Base-by-base conservation (phyloP, 2,329 filamentous ascomycete species). In the Aspergillaceae sp. region DNA sequence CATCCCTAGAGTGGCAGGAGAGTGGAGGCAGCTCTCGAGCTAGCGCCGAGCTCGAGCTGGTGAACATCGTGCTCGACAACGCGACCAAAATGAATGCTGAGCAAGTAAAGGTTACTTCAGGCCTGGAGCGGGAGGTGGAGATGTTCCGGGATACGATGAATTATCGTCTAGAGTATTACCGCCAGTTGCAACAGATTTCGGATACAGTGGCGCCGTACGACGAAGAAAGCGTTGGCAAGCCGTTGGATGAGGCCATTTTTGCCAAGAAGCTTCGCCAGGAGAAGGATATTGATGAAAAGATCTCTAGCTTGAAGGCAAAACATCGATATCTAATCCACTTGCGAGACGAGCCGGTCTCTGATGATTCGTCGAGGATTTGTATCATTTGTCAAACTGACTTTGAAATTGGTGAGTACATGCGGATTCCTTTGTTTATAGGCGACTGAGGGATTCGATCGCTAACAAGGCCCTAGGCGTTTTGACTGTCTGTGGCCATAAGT, bases 401-500 rank as follows among this genome's bases (percentile, higher is more conserved):
- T 56, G 82, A 84, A 48, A 72, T 81, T n/a, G 91, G 91, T 44
- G 80, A 86, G 44, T 73, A 91, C 50, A 45, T n/a, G 5, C 30
- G 2, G 28, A 30, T 29, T 40, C 6, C 7, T 4, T 1, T 8
- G 28, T 11, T 45, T 3, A 19, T 19, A 19, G 19, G 5, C 3
- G 34, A 27, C 11, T 6, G 11, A 11, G 11, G 9, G 28, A n/a
- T 40, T 28, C 4, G 2, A 3, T 42, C 32, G 8, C 48, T 56
- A 42, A 54, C 43, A 26, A 6, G 11, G 4, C 38, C 38, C 8
- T 32, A 70, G 67, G 67, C 28, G 65, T 70, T 11, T 52, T 70
- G 53, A 96, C 91, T 0, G 78, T 88, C 1, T 97, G 92, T 62
- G 91, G 91, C 0, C 92, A 98, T 61, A 81, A 88, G 52, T 97